Evolutionary conservation across 805 yeast species (phyloP).

Genomic region (Clavispora asparagi): DNA sequence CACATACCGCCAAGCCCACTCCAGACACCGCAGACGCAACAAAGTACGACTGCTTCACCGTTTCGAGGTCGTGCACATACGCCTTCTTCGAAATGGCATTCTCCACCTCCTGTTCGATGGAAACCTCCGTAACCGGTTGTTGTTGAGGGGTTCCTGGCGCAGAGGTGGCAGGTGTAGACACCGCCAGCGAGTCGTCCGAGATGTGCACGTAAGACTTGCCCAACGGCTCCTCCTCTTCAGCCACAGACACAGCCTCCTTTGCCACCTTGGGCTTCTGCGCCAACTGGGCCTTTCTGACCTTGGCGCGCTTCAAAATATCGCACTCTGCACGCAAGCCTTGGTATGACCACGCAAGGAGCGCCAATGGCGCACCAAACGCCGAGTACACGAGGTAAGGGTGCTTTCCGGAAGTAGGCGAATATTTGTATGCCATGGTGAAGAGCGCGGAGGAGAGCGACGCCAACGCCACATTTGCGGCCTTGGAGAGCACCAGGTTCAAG

Average conservation of each 20-base stretch:
- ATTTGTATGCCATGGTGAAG: conserved; percentile 51
- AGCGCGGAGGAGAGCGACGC: conserved; percentile 43
- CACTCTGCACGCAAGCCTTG: conserved; percentile 4
- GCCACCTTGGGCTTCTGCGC: not conserved
- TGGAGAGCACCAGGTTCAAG: conserved; percentile 15
- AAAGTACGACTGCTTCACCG: conserved; percentile 32
- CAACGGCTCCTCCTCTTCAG: conserved; percentile 23
- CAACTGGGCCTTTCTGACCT: not conserved
- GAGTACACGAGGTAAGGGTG: conserved; percentile 74
- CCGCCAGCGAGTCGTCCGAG: conserved; percentile 31
- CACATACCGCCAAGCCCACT: conserved; percentile 43
- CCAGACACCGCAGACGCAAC: conserved; percentile 40
- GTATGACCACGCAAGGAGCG: conserved; percentile 16
- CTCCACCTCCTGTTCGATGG: conserved; percentile 40
- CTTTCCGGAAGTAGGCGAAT: conserved; percentile 50
- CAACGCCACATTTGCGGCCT: conserved; percentile 32
- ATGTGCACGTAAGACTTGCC: conserved; percentile 40
- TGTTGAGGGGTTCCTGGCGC: conserved; percentile 23
- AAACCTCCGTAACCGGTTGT: conserved; percentile 5
- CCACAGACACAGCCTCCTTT: not conserved
- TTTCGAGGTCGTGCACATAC: conserved; percentile 24
- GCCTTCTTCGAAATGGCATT: conserved; percentile 38
- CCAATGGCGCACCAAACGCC: conserved; percentile 47
- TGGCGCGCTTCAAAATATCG: conserved; percentile 1
- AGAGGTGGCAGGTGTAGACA: conserved; percentile 26